phyloP scores from a whole-genome alignment of 2,329 filamentous ascomycete species.

The Colletotrichum abscissum region DNA sequence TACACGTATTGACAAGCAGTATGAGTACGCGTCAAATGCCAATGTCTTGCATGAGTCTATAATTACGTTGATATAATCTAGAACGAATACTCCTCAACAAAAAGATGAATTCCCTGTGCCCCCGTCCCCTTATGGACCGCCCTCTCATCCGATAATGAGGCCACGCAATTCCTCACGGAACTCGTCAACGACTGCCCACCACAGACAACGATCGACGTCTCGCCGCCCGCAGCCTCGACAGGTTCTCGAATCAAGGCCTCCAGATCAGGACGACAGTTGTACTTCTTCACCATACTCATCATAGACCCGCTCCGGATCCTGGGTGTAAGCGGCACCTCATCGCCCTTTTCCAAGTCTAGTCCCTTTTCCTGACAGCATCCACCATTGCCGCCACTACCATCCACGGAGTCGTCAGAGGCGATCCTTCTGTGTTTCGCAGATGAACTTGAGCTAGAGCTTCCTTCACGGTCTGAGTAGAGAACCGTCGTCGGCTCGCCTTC shows the following conservation, averaged over 20 bases:
- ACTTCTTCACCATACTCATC: conserved; percentile 53
- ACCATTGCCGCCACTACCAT: background rate
- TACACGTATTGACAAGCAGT: background rate
- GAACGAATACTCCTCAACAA: conserved; percentile 71
- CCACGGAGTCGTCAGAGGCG: conserved; percentile 5
- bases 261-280: conserved; percentile 61
- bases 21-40: background rate
- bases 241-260: conserved; percentile 61
- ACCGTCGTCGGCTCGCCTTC: conserved; percentile 39
- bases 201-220: conserved; percentile 71
- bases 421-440: conserved; percentile 13
- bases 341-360: conserved; percentile 24
- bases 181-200: conserved; percentile 67
- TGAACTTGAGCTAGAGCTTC: conserved; percentile 33
- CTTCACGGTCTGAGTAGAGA: conserved; percentile 33
- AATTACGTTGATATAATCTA: conserved; percentile 39
- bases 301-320: conserved; percentile 12
- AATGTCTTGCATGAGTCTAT: background rate
- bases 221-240: conserved; percentile 68
- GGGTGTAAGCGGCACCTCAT: conserved; percentile 39
- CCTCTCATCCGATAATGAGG: conserved; percentile 67
- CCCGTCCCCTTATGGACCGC: conserved; percentile 74
- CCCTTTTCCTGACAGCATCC: conserved; percentile 11
- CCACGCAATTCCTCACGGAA: conserved; percentile 65
- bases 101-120: conserved; percentile 70